Evolutionary conservation across 2,329 filamentous ascomycete genomes (phyloP), one percentile per base, ranked within the genome.

Genomic region (Helicocarpus griseus): DNA sequence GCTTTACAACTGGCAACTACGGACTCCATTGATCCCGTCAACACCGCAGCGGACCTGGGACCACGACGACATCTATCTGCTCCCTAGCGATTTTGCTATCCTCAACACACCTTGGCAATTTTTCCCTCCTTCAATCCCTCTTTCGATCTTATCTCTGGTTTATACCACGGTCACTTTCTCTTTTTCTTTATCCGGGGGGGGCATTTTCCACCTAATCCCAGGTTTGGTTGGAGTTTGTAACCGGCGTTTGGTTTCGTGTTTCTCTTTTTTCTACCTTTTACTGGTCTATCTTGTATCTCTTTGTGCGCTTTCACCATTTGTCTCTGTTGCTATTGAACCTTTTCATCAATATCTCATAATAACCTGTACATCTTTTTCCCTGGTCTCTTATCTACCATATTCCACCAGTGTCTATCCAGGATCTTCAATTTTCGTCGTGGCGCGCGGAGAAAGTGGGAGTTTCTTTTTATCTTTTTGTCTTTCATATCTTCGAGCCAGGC

Each of bases 191-290:
- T 33, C 48, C 45, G 14, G 4, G 11, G 9, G n/a, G 19, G 5
- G 5, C 4, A 26, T 14, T 19, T n/a, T 19, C 5, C n/a, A 9
- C 29, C 7, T 21, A 11, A 4, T 44, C 14, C 41, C 24, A 14
- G 7, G 41, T 22, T 8, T 28, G n/a, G n/a, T 3, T 44, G 26
- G 26, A 17, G n/a, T 14, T 13, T 9, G n/a, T 11, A n/a, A 13
- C 7, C 29, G 29, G 29, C 29, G 29, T 31, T 31, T 31, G 7
- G 7, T 31, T 13, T 31, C 7, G 29, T 7, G 29, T 17, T 17
- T 13, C 19, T 2, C 24, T 29, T 46, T 51, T 49, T 39, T 50
- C 47, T n/a, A 40, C 50, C 29, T 31, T 31, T 13, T 31, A 31
- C 29, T 31, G 13, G 7, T 31, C 13, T 31, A 2, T 2, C 29